These are phyloP conservation scores for Mariannaea sp. DNA, from an alignment of 2,329 filamentous ascomycete species.

Conservation along the genomic window DNA sequence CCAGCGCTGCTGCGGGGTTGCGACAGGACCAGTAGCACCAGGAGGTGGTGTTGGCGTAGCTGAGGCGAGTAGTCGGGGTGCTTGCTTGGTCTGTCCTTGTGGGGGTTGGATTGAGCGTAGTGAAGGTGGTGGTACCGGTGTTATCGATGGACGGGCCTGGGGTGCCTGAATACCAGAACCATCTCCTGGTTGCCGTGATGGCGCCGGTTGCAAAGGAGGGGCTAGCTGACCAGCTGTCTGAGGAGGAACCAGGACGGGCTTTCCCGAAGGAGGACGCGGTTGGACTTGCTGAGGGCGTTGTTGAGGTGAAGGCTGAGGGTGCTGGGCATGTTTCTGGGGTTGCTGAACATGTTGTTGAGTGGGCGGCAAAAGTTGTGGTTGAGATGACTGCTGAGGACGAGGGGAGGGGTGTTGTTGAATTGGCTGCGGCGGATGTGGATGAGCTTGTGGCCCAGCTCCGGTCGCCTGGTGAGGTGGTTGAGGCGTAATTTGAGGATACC, in stretches of 20 bases:
- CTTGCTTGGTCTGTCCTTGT: constrained; percentile 33
- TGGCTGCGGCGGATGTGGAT: constrained; percentile 26
- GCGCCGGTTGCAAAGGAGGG: constrained; percentile 44
- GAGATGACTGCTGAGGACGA: constrained; percentile 27
- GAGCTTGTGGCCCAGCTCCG: constrained; percentile 27
- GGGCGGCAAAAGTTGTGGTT: constrained; percentile 26
- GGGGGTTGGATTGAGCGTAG: constrained; percentile 41
- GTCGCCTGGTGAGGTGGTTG: constrained; percentile 30
- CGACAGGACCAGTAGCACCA: constrained; percentile 26
- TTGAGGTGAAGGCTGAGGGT: constrained; percentile 23
- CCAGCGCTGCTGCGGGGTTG: constrained; percentile 43
- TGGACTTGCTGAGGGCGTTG: constrained; percentile 31
- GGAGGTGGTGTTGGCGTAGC: constrained; percentile 39
- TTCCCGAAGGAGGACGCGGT: constrained; percentile 33
- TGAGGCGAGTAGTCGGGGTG: constrained; percentile 41
- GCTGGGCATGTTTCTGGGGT: constrained; percentile 28
- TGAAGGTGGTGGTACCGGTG: constrained; percentile 42
- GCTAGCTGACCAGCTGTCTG: constrained; percentile 45
- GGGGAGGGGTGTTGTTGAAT: constrained; percentile 28
- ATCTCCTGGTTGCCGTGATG: constrained; percentile 34
- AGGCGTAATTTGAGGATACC: constrained; percentile 30
- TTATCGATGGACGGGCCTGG: constrained; percentile 40
- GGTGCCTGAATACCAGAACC: constrained; percentile 28
- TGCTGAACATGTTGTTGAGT: constrained; percentile 29
- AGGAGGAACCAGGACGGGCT: constrained; percentile 42